A percentile compares a stretch with the other conserved stretches of the same genome.
These are phyloP conservation scores for Somion occarium DNA, from an alignment of 1,284 basidiomycete genomes.

Conservation along the genomic window DNA sequence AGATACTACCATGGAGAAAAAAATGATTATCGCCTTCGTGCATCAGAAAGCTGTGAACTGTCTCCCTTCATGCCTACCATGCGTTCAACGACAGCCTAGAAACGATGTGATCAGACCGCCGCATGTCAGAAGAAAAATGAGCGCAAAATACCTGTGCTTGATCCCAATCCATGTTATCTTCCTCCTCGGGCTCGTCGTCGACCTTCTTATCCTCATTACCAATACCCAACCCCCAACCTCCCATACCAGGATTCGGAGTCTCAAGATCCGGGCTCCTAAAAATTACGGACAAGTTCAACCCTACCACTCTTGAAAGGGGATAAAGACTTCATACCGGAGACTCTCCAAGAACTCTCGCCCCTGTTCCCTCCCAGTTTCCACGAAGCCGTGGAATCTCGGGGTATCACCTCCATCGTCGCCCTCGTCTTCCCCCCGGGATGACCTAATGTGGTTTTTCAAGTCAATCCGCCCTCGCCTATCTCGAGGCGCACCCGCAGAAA, in stretches of 20 bases:
- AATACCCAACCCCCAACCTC: slow-evolving; percentile 64
- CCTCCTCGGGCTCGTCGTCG: slow-evolving; percentile 28
- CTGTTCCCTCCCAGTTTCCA: slow-evolving; percentile 39
- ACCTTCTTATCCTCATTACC: slow-evolving; percentile 42
- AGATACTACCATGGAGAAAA: neutral
- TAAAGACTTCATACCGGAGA: slow-evolving; percentile 33
- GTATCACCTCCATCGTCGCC: slow-evolving; percentile 46
- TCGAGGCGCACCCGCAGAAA: slow-evolving; percentile 65
- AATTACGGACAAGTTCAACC: no score
- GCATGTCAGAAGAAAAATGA: neutral
- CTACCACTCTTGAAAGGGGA: no score
- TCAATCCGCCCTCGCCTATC: slow-evolving; percentile 74
- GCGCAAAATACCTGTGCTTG: slow-evolving; percentile 48
- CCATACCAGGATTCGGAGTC: slow-evolving; percentile 37
- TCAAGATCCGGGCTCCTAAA: slow-evolving; percentile 47
- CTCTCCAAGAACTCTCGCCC: slow-evolving; percentile 57
- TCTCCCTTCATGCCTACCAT: slow-evolving; percentile 53
- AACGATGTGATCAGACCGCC: neutral
- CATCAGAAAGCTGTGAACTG: neutral
- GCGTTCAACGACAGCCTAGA: slow-evolving; percentile 52
- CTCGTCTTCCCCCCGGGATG: slow-evolving; percentile 17
- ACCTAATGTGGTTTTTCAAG: slow-evolving; percentile 35
- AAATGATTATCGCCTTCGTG: neutral
- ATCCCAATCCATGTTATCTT: slow-evolving; percentile 51
- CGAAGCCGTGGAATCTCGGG: slow-evolving; percentile 33